Conservation (phyloP, 768 basidiomycete genomes). For the Neoboletus magnificus region DNA sequence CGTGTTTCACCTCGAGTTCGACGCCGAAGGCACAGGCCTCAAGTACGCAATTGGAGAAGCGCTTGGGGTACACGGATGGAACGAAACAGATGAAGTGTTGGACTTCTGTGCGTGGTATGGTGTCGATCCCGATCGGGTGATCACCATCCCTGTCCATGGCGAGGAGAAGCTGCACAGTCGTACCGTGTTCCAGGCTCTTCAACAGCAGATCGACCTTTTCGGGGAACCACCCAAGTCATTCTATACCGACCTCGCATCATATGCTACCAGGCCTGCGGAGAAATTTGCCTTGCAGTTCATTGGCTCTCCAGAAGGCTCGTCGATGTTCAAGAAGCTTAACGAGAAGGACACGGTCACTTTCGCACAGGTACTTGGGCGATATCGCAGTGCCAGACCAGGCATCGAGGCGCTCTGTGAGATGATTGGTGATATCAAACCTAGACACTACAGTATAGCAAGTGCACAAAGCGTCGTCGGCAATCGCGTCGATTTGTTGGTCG, state of each 20-base stretch:
- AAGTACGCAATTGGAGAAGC: slow-evolving; percentile 97
- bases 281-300: slow-evolving; percentile 85
- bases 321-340: slow-evolving; percentile 92
- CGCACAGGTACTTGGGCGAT: slow-evolving; percentile 77
- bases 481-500: slow-evolving; percentile 90
- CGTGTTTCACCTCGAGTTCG: slow-evolving; percentile 98
- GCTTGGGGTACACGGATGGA: slow-evolving; percentile 97
- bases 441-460: slow-evolving; percentile 98
- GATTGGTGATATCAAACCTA: slow-evolving; percentile 92
- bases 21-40: slow-evolving; percentile 86
- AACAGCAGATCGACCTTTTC: slow-evolving; percentile 96
- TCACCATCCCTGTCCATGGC: slow-evolving; percentile 72
- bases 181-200: slow-evolving; percentile 91
- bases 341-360: slow-evolving; percentile 96
- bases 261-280: slow-evolving; percentile 69
- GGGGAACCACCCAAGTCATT: slow-evolving; percentile 96
- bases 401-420: slow-evolving; percentile 86
- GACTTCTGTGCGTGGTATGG: slow-evolving; percentile 94
- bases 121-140: slow-evolving; percentile 70
- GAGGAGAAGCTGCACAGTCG: slow-evolving; percentile 81
- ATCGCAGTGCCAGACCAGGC: slow-evolving; percentile 73
- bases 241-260: slow-evolving; percentile 80
- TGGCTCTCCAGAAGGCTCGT: slow-evolving; percentile 83
- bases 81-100: slow-evolving; percentile 81
- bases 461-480: slow-evolving; percentile 94